phyloP scores from a whole-genome alignment of 1,139 yeast genomes.

The Yamadazyma dushanensis region DNA sequence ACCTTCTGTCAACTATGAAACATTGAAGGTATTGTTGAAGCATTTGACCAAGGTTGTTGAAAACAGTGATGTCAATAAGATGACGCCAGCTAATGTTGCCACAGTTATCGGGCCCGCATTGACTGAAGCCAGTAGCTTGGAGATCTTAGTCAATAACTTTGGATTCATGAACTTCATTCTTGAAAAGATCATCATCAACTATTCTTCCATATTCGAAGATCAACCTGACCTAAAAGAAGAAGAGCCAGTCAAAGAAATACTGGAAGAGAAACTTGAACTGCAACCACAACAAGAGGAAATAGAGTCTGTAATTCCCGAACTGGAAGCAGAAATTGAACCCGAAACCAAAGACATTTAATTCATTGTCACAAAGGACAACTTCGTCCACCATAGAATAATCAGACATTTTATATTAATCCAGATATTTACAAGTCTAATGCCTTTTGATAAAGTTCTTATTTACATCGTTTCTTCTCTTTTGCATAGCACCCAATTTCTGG shows the following conservation, averaged over 20 bases:
- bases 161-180: conserved; percentile 57
- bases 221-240: conserved; percentile 2
- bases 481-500: conserved; percentile 39
- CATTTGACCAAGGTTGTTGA: conserved; percentile 68
- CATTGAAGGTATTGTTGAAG: conserved; percentile 62
- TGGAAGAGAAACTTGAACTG: neutral
- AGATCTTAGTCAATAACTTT: conserved; percentile 49
- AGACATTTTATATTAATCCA: neutral
- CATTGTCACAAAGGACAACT: neutral
- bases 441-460: conserved; percentile 42
- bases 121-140: conserved; percentile 57
- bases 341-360: neutral
- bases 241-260: conserved; percentile 1
- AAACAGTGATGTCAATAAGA: conserved; percentile 63
- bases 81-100: conserved; percentile 80
- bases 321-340: neutral
- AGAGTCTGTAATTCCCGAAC: neutral
- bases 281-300: neutral
- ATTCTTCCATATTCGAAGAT: conserved; percentile 37
- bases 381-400: too few relatives aligned
- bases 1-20: conserved; percentile 66
- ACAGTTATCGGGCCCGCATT: conserved; percentile 70
- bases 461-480: conserved; percentile 34
- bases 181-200: conserved; percentile 49
- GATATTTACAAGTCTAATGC: conserved; percentile 23